These are phyloP conservation scores for Pulveroboletus sp. DNA, from an alignment of 768 basidiomycete species.

Conservation along the genomic window DNA sequence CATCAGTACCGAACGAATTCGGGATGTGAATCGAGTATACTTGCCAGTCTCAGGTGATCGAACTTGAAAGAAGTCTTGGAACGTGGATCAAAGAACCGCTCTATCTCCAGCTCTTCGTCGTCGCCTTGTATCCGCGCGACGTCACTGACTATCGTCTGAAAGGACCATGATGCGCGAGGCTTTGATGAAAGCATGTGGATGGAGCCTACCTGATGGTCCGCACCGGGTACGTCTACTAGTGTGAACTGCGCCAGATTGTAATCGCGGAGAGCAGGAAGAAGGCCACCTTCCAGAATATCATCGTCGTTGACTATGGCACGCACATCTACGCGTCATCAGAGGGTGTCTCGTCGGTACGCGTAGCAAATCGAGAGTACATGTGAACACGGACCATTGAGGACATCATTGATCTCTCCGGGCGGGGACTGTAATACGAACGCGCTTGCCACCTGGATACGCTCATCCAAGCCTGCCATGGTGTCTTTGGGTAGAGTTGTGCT, in stretches of 20 bases:
- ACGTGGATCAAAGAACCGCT: constrained; percentile 81
- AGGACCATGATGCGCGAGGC: neutral
- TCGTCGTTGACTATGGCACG: constrained; percentile 88
- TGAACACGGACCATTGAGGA: constrained; percentile 67
- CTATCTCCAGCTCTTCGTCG: constrained; percentile 40
- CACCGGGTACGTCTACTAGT: constrained; percentile 76
- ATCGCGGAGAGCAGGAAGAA: constrained; percentile 70
- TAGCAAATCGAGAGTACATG: neutral
- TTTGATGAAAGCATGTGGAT: neutral
- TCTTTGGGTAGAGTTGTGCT: neutral
- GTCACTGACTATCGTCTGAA: constrained; percentile 77
- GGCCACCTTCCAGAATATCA: constrained; percentile 69
- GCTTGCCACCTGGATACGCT: constrained; percentile 69
- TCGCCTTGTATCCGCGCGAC: constrained; percentile 48
- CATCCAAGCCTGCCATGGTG: constrained; percentile 49
- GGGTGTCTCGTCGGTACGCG: neutral
- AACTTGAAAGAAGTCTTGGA: constrained; percentile 75
- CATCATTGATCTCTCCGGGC: constrained; percentile 96
- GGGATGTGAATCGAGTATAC: constrained; percentile 24
- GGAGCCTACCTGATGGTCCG: constrained; percentile 62
- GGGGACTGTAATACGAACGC: constrained; percentile 84
- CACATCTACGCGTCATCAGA: constrained; percentile 55
- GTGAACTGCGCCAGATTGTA: constrained; percentile 90
- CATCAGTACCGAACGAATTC: neutral
- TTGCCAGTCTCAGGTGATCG: constrained; percentile 79